Evolutionary conservation across 495 filamentous ascomycete genomes (phyloP).

Genomic region (Trichoderma orchidacearum): DNA sequence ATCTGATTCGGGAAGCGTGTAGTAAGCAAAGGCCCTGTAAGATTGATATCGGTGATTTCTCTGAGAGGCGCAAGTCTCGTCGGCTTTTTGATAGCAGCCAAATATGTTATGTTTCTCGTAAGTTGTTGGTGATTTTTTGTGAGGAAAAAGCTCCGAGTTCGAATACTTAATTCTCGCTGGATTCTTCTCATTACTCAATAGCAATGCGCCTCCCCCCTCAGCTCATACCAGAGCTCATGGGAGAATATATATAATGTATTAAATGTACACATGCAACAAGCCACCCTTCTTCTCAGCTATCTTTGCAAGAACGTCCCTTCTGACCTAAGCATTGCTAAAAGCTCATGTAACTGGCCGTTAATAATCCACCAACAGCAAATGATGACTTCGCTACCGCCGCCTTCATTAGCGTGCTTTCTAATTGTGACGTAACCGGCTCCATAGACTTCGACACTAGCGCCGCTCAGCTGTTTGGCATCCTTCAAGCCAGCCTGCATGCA

Average conservation of each 20-base stretch:
- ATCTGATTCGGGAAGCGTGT: not conserved
- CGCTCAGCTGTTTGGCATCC: not conserved
- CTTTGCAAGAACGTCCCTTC: too few species aligned
- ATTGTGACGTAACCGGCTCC: constrained; percentile 1
- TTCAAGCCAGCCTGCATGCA: not conserved
- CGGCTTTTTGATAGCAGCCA: not conserved
- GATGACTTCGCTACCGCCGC: too few species aligned
- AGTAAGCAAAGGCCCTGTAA: not conserved
- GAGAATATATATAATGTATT: not conserved
- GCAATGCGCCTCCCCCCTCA: not conserved
- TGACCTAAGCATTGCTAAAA: constrained; percentile 1
- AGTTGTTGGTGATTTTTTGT: not conserved
- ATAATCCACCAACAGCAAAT: not conserved
- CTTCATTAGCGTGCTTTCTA: not conserved
- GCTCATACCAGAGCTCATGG: not conserved
- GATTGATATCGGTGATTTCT: not conserved
- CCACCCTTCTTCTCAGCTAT: too few species aligned
- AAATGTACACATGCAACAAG: too few species aligned
- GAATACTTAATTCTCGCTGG: not conserved
- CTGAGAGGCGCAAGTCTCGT: not conserved
- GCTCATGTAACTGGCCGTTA: not conserved
- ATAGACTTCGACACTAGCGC: not conserved
- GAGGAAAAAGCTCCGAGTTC: not conserved
- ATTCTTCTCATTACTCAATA: not conserved
- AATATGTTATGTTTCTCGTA: not conserved